These are phyloP conservation scores for Quercus mongolica DNA, from an alignment of 306 rosid species.

Conservation along the genomic window DNA sequence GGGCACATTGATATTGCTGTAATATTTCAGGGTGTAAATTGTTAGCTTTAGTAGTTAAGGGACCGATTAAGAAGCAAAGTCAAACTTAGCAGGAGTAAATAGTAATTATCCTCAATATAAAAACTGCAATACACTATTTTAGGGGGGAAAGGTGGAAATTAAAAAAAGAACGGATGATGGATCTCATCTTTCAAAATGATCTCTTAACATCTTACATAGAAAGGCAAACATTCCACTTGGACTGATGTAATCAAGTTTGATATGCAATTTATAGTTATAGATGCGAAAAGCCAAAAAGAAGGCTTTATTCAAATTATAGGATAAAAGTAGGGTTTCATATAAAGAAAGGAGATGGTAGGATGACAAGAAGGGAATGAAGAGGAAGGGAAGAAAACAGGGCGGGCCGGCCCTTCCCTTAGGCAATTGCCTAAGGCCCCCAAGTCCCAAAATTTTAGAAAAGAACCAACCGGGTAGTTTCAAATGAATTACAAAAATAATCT, in stretches of 20 bases:
- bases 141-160: not conserved
- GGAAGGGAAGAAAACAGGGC: not conserved
- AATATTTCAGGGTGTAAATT: no score
- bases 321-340: not conserved
- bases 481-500: no score
- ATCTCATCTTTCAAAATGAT: not conserved
- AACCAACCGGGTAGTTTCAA: no score
- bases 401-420: no score
- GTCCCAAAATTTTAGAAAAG: no score
- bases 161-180: not conserved
- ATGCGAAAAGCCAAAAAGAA: not conserved
- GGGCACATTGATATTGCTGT: no score
- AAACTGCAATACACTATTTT: no score
- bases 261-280: not conserved
- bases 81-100: no score
- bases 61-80: no score
- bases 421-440: no score
- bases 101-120: no score
- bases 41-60: not conserved
- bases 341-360: not conserved
- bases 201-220: not conserved
- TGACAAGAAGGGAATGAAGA: not conserved
- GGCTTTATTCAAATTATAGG: not conserved
- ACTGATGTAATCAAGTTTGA: not conserved
- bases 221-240: not conserved